phyloP scores from a whole-genome alignment of 768 basidiomycete genomes.

The Lactifluus echinatus region DNA sequence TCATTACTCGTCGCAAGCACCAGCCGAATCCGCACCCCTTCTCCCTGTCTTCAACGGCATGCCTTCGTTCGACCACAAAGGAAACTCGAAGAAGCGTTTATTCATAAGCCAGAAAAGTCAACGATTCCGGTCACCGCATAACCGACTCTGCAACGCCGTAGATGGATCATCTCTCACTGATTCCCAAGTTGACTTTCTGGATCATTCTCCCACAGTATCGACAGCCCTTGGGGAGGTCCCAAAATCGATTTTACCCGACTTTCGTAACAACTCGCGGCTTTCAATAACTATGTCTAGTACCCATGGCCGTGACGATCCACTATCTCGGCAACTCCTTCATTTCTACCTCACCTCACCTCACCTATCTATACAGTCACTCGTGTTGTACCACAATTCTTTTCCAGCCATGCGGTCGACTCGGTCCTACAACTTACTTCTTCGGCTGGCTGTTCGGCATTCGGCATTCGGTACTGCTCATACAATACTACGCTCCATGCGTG shows the following conservation, averaged over 20 bases:
- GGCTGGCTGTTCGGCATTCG: slow-evolving; percentile 42
- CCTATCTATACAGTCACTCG: slow-evolving; percentile 30
- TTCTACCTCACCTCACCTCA: slow-evolving; percentile 20
- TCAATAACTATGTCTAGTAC: neutral
- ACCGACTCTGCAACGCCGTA: neutral
- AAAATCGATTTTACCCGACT: neutral
- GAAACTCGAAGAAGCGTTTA: neutral
- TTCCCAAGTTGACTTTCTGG: neutral
- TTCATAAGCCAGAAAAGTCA: neutral
- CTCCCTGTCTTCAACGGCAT: neutral
- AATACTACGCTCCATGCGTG: slow-evolving; percentile 42
- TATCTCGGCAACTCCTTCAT: slow-evolving; percentile 1
- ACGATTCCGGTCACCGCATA: neutral
- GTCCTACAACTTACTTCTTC: slow-evolving; percentile 39
- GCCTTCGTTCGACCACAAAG: neutral
- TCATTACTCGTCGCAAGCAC: slow-evolving; percentile 5
- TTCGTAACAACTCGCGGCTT: neutral
- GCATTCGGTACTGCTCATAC: slow-evolving; percentile 38
- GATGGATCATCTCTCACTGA: neutral
- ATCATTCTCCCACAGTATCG: neutral
- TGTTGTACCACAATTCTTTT: slow-evolving; percentile 40
- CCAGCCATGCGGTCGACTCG: slow-evolving; percentile 30
- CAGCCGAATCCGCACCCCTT: neutral
- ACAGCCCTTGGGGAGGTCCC: neutral
- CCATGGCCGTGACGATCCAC: neutral